These are phyloP conservation scores for Trichosporon sp. DNA, from an alignment of 1,284 basidiomycete species.

Conservation along the genomic window DNA sequence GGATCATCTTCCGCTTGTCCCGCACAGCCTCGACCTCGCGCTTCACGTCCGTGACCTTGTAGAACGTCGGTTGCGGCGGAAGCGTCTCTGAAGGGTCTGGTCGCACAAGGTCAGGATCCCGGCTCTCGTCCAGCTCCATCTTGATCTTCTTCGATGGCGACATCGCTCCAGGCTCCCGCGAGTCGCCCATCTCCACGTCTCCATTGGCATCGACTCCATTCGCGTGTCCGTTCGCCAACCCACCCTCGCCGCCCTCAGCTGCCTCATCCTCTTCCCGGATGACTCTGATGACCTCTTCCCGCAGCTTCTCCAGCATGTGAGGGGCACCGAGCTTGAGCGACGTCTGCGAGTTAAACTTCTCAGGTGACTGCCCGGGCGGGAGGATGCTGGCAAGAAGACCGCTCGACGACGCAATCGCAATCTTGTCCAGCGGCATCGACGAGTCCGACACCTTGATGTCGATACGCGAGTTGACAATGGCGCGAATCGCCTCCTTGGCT, in stretches of 20 bases:
- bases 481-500: conserved; percentile 74
- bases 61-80: conserved; percentile 57
- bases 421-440: conserved; percentile 71
- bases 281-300: conserved; percentile 73
- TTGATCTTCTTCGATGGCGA: conserved; percentile 40
- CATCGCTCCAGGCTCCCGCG: conserved; percentile 19
- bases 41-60: conserved; percentile 84
- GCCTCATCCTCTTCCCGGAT: conserved; percentile 51
- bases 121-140: conserved; percentile 39
- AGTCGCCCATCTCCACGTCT: conserved; percentile 47
- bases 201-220: conserved; percentile 59
- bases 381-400: conserved; percentile 77
- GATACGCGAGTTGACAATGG: conserved; percentile 90
- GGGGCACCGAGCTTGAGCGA: conserved; percentile 80
- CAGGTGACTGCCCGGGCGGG: conserved; percentile 62
- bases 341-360: conserved; percentile 72
- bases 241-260: conserved; percentile 34
- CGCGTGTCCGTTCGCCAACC: conserved; percentile 63
- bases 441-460: conserved; percentile 67
- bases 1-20: conserved; percentile 86
- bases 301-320: conserved; percentile 75
- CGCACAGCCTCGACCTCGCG: conserved; percentile 87
- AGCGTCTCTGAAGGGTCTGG: conserved; percentile 47
- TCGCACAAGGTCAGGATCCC: conserved; percentile 41
- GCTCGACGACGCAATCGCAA: conserved; percentile 65